Evolutionary conservation across 441 rosid species (phyloP).

Genomic region (Pelargonium citronellum): DNA sequence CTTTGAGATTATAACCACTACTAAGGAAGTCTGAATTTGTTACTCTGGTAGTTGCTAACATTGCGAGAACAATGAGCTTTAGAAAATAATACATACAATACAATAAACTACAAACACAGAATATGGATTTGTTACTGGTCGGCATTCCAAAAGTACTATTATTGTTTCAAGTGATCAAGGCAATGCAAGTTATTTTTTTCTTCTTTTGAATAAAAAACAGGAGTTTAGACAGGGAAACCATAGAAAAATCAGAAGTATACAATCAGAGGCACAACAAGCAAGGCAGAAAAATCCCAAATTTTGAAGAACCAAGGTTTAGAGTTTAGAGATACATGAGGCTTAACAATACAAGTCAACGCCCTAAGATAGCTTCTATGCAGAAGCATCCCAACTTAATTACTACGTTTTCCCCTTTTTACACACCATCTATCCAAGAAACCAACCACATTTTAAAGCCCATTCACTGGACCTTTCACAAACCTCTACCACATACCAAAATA

Average conservation of each 20-base stretch:
- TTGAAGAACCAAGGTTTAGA: background rate
- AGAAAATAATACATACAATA: background rate
- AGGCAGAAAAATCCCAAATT: background rate
- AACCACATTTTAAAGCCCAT: background rate
- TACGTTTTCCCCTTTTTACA: background rate
- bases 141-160: background rate
- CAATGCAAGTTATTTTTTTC: background rate
- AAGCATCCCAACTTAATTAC: background rate
- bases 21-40: background rate
- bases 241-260: background rate
- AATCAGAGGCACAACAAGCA: background rate
- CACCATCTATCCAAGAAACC: background rate
- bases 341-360: background rate
- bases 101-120: background rate
- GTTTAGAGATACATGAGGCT: background rate
- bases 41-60: background rate
- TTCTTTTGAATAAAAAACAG: background rate
- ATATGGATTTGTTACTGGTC: background rate
- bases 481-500: background rate
- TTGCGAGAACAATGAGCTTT: background rate
- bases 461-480: background rate
- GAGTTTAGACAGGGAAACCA: background rate
- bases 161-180: background rate
- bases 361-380: too few species aligned
- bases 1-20: background rate